Evolutionary conservation across 768 basidiomycete species (phyloP), one percentile per base, ranked within the genome.

Genomic region (Podaxis carcinomalis): DNA sequence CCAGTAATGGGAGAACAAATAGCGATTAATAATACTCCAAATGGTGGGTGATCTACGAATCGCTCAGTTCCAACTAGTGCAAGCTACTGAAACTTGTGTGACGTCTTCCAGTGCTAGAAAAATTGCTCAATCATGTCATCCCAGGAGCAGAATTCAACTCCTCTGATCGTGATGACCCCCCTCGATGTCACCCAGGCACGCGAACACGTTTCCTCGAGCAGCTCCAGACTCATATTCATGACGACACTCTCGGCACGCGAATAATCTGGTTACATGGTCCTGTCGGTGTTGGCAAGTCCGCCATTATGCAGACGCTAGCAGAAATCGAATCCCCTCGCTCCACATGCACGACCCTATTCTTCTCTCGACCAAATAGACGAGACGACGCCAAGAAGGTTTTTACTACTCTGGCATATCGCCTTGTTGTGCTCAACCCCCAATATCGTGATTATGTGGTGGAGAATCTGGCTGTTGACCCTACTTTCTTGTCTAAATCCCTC

Each of bases 281-380:
- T 3, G 61, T 47, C 11, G 61, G 61, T 27, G 51, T 56, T 6
- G 61, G 61, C 5, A 62, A 62, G 39, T 46, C 61, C 4, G 55
- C 61, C 1, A 49, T 62, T 6, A 49, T 56, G 32, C 36, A 51
- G 47, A 62, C 55, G 0, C 16, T 62, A 5, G 55, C 55, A 23
- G 39, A 47, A n/a, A 27, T 28, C 14, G 36, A 56, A 6, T 49
- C 19, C 3, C 46, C 46, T 23, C 46, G 9, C 23, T 4, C 19
- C 19, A 47, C 19, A 7, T 47, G 16, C 6, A 11, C 46, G 10
- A 47, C 46, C 0, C 19, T 47, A 47, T 47, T 47, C 21, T 47
- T 47, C 46, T 47, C 46, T 23, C 46, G 46, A 10, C 46, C 46
- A 3, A 47, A 47, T n/a, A n/a, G 19, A 47, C 46, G 19, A 47